phyloP scores from a whole-genome alignment of 495 filamentous ascomycete species.

The Penicillium paxilli region DNA sequence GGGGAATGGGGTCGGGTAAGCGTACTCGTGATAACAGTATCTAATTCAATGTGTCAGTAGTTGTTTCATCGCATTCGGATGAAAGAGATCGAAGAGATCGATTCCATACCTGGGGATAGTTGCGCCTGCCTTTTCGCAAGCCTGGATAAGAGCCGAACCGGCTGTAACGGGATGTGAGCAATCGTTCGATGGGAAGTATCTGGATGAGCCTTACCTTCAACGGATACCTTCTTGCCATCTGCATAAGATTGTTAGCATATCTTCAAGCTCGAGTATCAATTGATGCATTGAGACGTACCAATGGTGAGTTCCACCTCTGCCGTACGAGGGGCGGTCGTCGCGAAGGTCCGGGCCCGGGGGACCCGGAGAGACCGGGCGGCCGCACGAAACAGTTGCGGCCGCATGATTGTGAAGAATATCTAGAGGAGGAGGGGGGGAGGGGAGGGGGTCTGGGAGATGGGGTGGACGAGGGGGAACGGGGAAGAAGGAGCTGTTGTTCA shows the following conservation, averaged over 20 bases:
- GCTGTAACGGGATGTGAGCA: slow-evolving; percentile 36
- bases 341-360: slow-evolving; percentile 68
- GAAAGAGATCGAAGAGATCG: not conserved
- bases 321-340: slow-evolving; percentile 65
- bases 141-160: slow-evolving; percentile 95
- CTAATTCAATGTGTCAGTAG: slow-evolving; percentile 53
- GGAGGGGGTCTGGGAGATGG: slow-evolving; percentile 23
- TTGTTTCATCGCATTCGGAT: not conserved
- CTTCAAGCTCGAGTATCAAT: slow-evolving; percentile 5
- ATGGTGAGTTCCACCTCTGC: slow-evolving; percentile 95
- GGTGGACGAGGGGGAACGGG: slow-evolving; percentile 17
- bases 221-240: slow-evolving; percentile 95
- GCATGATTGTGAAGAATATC: slow-evolving; percentile 64
- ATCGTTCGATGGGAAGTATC: slow-evolving; percentile 7
- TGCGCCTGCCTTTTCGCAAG: slow-evolving; percentile 94
- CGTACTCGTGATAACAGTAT: slow-evolving; percentile 99
- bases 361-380: slow-evolving; percentile 75
- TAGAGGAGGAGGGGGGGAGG: slow-evolving; percentile 30
- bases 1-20: not conserved
- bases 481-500: slow-evolving; percentile 28
- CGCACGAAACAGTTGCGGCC: slow-evolving; percentile 83
- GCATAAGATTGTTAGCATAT: slow-evolving; percentile 10
- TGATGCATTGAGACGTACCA: slow-evolving; percentile 54
- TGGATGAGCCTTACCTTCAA: slow-evolving; percentile 68
- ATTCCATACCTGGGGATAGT: slow-evolving; percentile 75